A percentile compares a stretch with the other conserved stretches of the same genome.
phyloP scores from a whole-genome alignment of 495 filamentous ascomycete genomes.

The Tuber brumale region DNA sequence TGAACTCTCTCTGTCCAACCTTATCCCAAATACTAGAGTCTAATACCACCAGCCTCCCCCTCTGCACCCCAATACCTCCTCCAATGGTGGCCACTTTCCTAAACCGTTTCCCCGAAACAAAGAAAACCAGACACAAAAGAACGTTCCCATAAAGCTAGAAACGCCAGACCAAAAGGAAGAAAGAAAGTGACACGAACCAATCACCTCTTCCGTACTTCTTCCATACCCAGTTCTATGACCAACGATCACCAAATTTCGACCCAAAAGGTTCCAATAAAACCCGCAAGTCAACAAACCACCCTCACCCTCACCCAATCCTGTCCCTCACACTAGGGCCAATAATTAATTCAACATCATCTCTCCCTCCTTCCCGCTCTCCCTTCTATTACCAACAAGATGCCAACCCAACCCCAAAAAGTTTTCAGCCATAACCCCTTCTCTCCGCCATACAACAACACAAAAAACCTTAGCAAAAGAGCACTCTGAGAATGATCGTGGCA shows the following conservation, averaged over 20 bases:
- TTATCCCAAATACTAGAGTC: neutral
- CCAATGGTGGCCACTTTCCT: too few species aligned
- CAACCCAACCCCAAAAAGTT: neutral
- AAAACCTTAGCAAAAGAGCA: neutral
- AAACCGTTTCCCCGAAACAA: neutral
- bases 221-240: neutral
- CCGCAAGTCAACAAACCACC: neutral
- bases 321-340: neutral
- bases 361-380: too few species aligned
- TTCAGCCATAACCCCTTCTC: neutral
- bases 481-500: conserved; percentile 1
- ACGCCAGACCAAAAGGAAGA: neutral
- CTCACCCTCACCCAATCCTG: neutral
- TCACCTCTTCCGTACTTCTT: too few species aligned
- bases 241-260: neutral
- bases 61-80: neutral
- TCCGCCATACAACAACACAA: neutral
- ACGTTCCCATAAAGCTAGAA: neutral
- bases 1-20: neutral
- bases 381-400: neutral
- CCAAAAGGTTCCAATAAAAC: neutral
- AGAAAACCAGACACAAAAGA: neutral
- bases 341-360: neutral
- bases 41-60: neutral
- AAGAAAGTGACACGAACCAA: neutral